A percentile compares a stretch with the other conserved stretches of the same genome.
phyloP scores from a whole-genome alignment of 768 basidiomycete genomes.

The Coprinopsis marcescibilis region DNA sequence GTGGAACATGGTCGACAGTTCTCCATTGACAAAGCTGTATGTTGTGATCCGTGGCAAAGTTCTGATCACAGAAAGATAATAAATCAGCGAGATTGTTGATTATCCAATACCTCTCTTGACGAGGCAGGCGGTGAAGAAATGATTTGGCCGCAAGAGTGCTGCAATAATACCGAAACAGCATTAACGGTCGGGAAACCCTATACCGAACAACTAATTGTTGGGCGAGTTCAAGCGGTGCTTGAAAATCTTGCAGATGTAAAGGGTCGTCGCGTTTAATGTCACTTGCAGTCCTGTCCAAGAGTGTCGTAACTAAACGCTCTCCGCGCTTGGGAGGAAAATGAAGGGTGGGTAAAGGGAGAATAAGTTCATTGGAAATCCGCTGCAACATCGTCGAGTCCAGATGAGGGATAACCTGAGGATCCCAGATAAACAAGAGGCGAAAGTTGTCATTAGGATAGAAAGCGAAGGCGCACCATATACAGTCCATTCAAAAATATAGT shows the following conservation, averaged over 20 bases:
- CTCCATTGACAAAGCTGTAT: constrained; percentile 20
- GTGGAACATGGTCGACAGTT: constrained; percentile 44
- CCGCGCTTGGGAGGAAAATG: constrained; percentile 2
- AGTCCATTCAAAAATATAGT: constrained; percentile 42
- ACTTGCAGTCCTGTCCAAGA: background rate
- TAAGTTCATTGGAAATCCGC: constrained; percentile 26
- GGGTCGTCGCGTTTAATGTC: too few species aligned
- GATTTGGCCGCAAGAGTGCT: constrained; percentile 37
- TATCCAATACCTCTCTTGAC: constrained; percentile 38
- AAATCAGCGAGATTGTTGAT: constrained; percentile 41
- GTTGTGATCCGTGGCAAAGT: background rate
- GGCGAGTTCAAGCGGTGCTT: constrained; percentile 35
- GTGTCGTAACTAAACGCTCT: constrained; percentile 1
- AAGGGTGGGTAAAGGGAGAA: constrained; percentile 10
- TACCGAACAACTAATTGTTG: constrained; percentile 32
- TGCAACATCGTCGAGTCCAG: constrained; percentile 35
- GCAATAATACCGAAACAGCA: constrained; percentile 51
- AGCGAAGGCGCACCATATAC: constrained; percentile 34
- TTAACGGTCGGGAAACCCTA: constrained; percentile 28
- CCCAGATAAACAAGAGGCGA: background rate
- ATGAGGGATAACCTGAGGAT: constrained; percentile 43
- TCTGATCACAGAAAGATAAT: constrained; percentile 21
- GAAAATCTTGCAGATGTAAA: too few species aligned
- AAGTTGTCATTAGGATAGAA: background rate
- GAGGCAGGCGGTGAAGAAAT: constrained; percentile 38